Evolutionary conservation across 1,284 basidiomycete species (phyloP), one percentile per base, ranked within the genome.

Genomic region (Trichosporon sp.): DNA sequence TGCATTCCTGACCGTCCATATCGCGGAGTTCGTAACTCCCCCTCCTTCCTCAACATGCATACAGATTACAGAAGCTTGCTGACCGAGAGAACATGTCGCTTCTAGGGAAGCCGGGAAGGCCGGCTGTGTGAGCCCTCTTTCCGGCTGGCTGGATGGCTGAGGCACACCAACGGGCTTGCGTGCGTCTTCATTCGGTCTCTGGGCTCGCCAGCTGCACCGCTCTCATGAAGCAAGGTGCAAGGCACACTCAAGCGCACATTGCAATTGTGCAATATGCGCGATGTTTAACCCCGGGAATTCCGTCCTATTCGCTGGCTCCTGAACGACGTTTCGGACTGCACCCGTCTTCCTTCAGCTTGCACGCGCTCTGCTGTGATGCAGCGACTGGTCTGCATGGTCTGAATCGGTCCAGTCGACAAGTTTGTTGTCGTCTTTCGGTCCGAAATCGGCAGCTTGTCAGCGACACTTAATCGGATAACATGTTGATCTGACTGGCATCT

Each of bases 401-500:
- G 35, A 10, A 37, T 37, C 35, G 8, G 8, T 37, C 35, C 35
- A 37, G 35, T 37, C 35, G 35, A 10, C 35, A 37, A 37, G 35
- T 26, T 26, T 7, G 35, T 10, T 37, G 35, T 37, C 35, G 8
- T 37, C 26, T 37, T 37, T 5, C 35, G 35, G 35, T 37, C 35
- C 35, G 35, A 37, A 5, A 37, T 37, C 35, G 6, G 35, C 35
- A 37, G 35, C 8, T 37, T 37, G 35, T 37, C 35, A 37, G 35
- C 35, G 8, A 37, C 6, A 37, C 35, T 37, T 37, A 10, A 37
- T 37, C 35, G 8, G 35, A 37, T 37, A 7, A 37, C 6, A 37
- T 37, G 35, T 37, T 37, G 35, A 37, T 10, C 35, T 37, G 35
- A 5, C 35, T 37, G 35, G 35, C 6, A 37, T 87, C 79, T 89